Conservation (phyloP, 805 yeast species). For the Teunomyces panamensis region DNA sequence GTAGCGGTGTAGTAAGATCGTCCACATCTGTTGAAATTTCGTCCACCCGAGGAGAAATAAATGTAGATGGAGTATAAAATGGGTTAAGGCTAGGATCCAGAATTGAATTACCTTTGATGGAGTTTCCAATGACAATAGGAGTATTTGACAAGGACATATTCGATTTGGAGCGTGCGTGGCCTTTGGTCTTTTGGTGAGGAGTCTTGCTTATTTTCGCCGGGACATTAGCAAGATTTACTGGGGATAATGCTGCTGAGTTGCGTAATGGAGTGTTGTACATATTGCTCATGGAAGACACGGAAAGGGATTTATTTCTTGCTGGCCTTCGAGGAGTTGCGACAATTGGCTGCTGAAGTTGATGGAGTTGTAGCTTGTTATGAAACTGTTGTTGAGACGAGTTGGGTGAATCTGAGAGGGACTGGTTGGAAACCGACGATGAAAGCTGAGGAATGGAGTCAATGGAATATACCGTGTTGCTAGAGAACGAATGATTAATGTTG, state of each 20-base stretch:
- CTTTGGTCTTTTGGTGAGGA: constrained; percentile 28
- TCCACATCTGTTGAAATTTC: constrained; percentile 17
- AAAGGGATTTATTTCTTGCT: constrained; percentile 32
- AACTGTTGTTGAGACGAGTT: constrained; percentile 16
- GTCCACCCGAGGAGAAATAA: constrained; percentile 41
- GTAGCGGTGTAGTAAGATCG: constrained; percentile 21
- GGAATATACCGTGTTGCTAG: constrained; percentile 24
- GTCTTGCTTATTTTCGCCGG: constrained; percentile 34
- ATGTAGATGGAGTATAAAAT: constrained; percentile 46
- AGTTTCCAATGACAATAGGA: constrained; percentile 9
- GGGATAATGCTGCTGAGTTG: constrained; percentile 15
- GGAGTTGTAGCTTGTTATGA: constrained; percentile 7
- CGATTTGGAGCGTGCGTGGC: constrained; percentile 42
- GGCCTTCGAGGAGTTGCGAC: constrained; percentile 34
- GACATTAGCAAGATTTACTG: constrained; percentile 17
- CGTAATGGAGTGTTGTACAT: constrained; percentile 36
- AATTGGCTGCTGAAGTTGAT: constrained; percentile 9
- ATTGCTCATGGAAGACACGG: constrained; percentile 26
- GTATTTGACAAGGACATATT: constrained; percentile 28
- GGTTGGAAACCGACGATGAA: constrained; percentile 34
- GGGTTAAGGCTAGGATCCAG: constrained; percentile 31
- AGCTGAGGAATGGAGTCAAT: constrained; percentile 36
- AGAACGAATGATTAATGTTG: constrained; percentile 12
- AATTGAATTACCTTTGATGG: constrained; percentile 6
- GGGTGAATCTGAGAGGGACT: constrained; percentile 32